A percentile compares a stretch with the other conserved stretches of the same genome.
Conservation (phyloP, 371 early-diverging fungal species). For the Actinomortierella ambigua region DNA sequence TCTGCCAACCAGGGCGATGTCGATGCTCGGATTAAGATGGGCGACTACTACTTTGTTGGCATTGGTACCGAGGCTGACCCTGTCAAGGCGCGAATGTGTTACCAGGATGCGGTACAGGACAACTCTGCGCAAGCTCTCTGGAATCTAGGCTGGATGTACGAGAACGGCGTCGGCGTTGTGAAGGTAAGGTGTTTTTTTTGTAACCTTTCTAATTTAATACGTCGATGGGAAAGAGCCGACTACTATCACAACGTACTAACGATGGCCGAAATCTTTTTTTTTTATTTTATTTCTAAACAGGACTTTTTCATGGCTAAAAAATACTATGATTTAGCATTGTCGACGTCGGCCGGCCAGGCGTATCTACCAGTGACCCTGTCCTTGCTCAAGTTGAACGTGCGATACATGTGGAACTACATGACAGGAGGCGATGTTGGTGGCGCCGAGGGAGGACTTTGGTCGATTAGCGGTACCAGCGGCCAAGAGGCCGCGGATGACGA, state of each 20-base stretch:
- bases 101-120: conserved; percentile 88
- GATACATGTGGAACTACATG: conserved; percentile 70
- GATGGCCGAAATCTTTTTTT: conserved; percentile 3
- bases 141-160: conserved; percentile 97
- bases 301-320: conserved; percentile 94
- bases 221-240: neutral
- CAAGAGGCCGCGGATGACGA: conserved; percentile 3
- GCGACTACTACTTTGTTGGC: conserved; percentile 93
- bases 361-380: conserved; percentile 84
- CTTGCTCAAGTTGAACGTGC: conserved; percentile 70
- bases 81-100: conserved; percentile 85
- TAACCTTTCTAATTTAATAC: neutral
- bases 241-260: neutral
- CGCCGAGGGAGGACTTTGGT: conserved; percentile 43
- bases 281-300: conserved; percentile 27
- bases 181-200: conserved; percentile 50
- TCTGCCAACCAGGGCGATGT: conserved; percentile 94
- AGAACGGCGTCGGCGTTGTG: conserved; percentile 90
- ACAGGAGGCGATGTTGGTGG: conserved; percentile 60
- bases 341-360: conserved; percentile 76
- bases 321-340: conserved; percentile 82
- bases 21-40: conserved; percentile 90
- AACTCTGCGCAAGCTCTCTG: conserved; percentile 89
- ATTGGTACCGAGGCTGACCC: conserved; percentile 72
- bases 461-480: conserved; percentile 38